Percentiles rank a stretch among this genome's conserved stretches.
These are phyloP conservation scores for Arthrobotrys pseudoclavata DNA, from an alignment of 2,329 filamentous ascomycete species.

Conservation along the genomic window DNA sequence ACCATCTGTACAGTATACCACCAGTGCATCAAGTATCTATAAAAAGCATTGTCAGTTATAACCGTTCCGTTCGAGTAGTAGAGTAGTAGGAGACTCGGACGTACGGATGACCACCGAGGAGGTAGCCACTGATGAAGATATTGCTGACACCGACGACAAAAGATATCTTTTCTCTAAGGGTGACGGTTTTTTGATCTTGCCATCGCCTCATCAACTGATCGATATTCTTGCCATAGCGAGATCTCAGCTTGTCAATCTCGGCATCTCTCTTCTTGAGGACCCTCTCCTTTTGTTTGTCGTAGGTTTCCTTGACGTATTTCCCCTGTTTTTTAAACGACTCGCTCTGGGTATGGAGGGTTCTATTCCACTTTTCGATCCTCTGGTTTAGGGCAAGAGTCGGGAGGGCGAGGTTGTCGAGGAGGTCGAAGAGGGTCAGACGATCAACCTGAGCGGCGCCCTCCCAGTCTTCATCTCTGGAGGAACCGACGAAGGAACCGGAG, in stretches of 20 bases:
- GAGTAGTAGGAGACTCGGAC: conserved; percentile 27
- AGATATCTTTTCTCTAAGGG: conserved; percentile 89
- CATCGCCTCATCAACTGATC: conserved; percentile 70
- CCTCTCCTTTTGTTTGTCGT: conserved; percentile 83
- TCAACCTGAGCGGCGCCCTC: conserved; percentile 76
- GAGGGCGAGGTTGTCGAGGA: conserved; percentile 87
- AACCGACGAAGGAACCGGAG: conserved; percentile 54
- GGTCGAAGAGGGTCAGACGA: conserved; percentile 88
- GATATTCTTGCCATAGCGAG: conserved; percentile 62
- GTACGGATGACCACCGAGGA: conserved; percentile 83
- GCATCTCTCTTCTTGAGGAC: conserved; percentile 76
- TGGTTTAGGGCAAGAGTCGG: conserved; percentile 74
- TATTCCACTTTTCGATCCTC: conserved; percentile 90
- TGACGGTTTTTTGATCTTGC: conserved; percentile 91
- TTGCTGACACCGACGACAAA: conserved; percentile 98
- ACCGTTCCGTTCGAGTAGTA: neutral
- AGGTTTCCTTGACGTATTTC: conserved; percentile 81
- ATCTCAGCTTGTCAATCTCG: conserved; percentile 62
- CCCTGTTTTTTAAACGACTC: conserved; percentile 86
- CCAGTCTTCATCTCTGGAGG: conserved; percentile 57
- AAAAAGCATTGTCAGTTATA: conserved; percentile 2
- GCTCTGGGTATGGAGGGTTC: conserved; percentile 82
- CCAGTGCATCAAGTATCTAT: conserved; percentile 76
- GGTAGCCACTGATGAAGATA: conserved; percentile 94
- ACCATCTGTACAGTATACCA: conserved; percentile 91